Evolutionary conservation across 768 basidiomycete genomes (phyloP), one percentile per base, ranked within the genome.

Genomic region (Boletellus ananiceps): DNA sequence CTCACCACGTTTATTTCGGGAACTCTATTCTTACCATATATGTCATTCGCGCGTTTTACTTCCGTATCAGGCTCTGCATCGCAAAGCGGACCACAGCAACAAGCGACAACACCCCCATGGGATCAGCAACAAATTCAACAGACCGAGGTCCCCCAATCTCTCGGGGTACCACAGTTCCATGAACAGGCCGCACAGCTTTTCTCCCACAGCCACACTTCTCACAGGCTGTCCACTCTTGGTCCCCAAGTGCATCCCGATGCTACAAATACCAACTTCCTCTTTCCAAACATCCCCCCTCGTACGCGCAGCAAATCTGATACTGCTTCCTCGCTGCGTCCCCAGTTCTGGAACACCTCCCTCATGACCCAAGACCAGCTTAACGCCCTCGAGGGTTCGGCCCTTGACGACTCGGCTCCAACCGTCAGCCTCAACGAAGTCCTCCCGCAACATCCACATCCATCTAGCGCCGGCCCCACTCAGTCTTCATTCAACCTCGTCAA

Each of bases 301-400:
- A 67, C 70, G 19, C 72, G 84, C 45, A 82, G 80, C 65, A 78
- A 83, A 57, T 81, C 81, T 2, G 84, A 85, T 40, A 76, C 80
- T 0, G 71, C 79, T 36, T 38, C 66, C 41, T 65, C 66, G 37
- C 69, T 78, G 3, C 79, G 82, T 47, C 76, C 77, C 14, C 78
- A 76, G 1, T 61, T 76, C 39, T 82, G 82, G 82, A 73, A 77
- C 46, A 49, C 66, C 42, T 49, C 68, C 5, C 70, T 59, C 48
- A 69, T 70, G 67, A 64, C 64, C 8, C 70, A 66, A 56, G 68
- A 69, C n/a, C 67, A 64, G 23, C 57, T 68, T n/a, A 42, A 57
- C 52, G 59, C 61, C 49, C 59, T 69, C 36, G 66, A 71, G 45
- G 58, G 64, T 33, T 69, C 69, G 33, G 71, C 74, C 13, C 49